phyloP scores from a whole-genome alignment of 768 basidiomycete species.

The Leccinum arenicola region DNA sequence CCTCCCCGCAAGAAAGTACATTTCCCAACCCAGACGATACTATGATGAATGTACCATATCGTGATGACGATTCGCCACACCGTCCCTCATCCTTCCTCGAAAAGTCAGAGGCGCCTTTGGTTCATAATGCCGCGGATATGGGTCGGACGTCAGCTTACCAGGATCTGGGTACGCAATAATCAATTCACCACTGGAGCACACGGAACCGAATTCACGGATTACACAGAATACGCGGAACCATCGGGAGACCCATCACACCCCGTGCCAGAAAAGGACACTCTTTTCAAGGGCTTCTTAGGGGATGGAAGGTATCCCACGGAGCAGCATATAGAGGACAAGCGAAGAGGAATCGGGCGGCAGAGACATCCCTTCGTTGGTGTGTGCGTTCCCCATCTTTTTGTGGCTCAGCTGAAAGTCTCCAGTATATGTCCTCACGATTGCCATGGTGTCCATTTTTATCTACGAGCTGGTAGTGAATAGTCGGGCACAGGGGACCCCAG shows the following conservation, averaged over 20 bases:
- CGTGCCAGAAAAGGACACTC: conserved; percentile 39
- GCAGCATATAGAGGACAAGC: conserved; percentile 87
- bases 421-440: conserved; percentile 64
- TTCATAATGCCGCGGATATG: conserved; percentile 44
- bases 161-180: conserved; percentile 46
- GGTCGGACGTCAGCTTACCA: conserved; percentile 42
- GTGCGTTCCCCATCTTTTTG: conserved; percentile 17
- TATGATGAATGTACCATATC: conserved; percentile 17
- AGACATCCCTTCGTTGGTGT: conserved; percentile 73
- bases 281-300: conserved; percentile 43
- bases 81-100: conserved; percentile 17
- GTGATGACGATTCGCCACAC: conserved; percentile 20
- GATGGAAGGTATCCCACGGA: conserved; percentile 59
- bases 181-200: not conserved
- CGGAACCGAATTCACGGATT: conserved; percentile 1
- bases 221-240: conserved; percentile 66
- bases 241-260: conserved; percentile 24
- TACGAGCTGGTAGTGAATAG: conserved; percentile 80
- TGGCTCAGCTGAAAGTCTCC: conserved; percentile 7
- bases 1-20: conserved; percentile 11
- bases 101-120: conserved; percentile 37
- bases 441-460: conserved; percentile 76
- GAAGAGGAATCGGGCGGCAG: conserved; percentile 80
- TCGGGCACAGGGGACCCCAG: conserved; percentile 72
- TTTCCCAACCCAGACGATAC: conserved; percentile 3